Percentiles rank a stretch among this genome's conserved stretches.
Conservation (phyloP, 2,329 filamentous ascomycete species). For the Penicillium sp. region DNA sequence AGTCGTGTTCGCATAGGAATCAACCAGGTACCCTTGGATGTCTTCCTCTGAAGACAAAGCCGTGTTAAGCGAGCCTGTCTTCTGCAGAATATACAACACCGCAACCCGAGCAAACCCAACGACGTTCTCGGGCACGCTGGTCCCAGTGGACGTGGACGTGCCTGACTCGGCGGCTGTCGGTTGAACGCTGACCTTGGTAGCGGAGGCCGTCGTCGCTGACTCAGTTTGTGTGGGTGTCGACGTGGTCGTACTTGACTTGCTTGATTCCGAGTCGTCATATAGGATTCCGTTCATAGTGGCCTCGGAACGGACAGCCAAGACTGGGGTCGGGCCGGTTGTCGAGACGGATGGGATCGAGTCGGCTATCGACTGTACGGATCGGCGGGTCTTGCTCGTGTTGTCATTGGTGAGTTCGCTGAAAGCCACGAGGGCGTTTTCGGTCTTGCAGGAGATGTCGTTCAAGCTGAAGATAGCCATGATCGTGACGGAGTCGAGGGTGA, state of each 20-base stretch:
- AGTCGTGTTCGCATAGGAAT: slow-evolving; percentile 25
- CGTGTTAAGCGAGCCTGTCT: slow-evolving; percentile 31
- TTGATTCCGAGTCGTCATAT: slow-evolving; percentile 27
- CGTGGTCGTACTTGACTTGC: slow-evolving; percentile 26
- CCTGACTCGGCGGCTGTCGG: neutral
- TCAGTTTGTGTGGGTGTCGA: slow-evolving; percentile 17
- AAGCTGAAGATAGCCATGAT: slow-evolving; percentile 75
- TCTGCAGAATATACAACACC: slow-evolving; percentile 43
- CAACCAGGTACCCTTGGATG: slow-evolving; percentile 33
- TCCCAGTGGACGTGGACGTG: neutral
- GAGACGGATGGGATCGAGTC: slow-evolving; percentile 6
- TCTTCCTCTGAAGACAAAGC: slow-evolving; percentile 30
- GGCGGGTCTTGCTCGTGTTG: slow-evolving; percentile 27
- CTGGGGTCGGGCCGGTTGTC: slow-evolving; percentile 4
- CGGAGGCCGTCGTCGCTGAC: slow-evolving; percentile 17
- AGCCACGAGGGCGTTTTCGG: slow-evolving; percentile 83
- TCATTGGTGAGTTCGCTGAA: slow-evolving; percentile 59
- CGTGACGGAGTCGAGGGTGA: slow-evolving; percentile 67
- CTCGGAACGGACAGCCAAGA: slow-evolving; percentile 25
- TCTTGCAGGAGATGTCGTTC: slow-evolving; percentile 72
- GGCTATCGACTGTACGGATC: slow-evolving; percentile 12
- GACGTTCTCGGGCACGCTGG: slow-evolving; percentile 20
- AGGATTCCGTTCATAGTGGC: slow-evolving; percentile 40
- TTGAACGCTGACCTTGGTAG: neutral
- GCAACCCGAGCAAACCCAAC: slow-evolving; percentile 38